phyloP scores from a whole-genome alignment of 805 yeast genomes.

The Alloascoidea africana region DNA sequence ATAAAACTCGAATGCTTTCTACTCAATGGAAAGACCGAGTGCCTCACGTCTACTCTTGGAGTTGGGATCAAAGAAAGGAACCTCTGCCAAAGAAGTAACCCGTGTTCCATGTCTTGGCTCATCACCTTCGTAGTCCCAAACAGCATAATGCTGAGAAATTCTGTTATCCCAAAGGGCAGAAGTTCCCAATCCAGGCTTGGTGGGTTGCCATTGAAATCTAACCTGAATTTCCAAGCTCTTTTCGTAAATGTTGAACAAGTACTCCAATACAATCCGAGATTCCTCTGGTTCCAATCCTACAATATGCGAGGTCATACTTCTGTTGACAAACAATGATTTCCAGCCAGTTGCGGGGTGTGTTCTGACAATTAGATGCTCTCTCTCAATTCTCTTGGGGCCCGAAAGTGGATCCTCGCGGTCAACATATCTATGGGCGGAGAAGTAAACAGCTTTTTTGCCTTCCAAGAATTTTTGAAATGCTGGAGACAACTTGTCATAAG shows the following conservation, averaged over 20 bases:
- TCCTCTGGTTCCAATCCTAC: slow-evolving; percentile 37
- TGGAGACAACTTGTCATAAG: slow-evolving; percentile 37
- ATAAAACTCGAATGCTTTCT: no score
- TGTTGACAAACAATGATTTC: slow-evolving; percentile 41
- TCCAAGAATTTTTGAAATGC: slow-evolving; percentile 29
- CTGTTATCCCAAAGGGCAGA: slow-evolving; percentile 51
- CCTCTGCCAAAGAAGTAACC: slow-evolving; percentile 34
- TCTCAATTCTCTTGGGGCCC: slow-evolving; percentile 20
- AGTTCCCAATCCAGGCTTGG: slow-evolving; percentile 27
- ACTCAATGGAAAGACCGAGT: slow-evolving; percentile 3
- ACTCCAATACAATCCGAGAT: slow-evolving; percentile 29
- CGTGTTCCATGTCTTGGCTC: slow-evolving; percentile 28
- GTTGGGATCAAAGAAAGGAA: slow-evolving; percentile 33
- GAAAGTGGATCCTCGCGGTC: slow-evolving; percentile 30
- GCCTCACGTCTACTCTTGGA: slow-evolving; percentile 13
- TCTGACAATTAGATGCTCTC: slow-evolving; percentile 42
- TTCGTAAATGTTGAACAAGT: slow-evolving; percentile 29
- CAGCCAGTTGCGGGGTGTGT: slow-evolving; percentile 54
- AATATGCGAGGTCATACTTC: slow-evolving; percentile 33
- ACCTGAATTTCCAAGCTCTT: slow-evolving; percentile 40
- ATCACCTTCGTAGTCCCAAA: slow-evolving; percentile 29
- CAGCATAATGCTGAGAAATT: slow-evolving; percentile 35
- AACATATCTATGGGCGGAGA: slow-evolving; percentile 25
- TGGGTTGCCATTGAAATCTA: slow-evolving; percentile 33
- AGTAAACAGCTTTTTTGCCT: slow-evolving; percentile 26